Base-by-base conservation (phyloP, 1,284 basidiomycete species). In the Ganoderma resinaceum region DNA sequence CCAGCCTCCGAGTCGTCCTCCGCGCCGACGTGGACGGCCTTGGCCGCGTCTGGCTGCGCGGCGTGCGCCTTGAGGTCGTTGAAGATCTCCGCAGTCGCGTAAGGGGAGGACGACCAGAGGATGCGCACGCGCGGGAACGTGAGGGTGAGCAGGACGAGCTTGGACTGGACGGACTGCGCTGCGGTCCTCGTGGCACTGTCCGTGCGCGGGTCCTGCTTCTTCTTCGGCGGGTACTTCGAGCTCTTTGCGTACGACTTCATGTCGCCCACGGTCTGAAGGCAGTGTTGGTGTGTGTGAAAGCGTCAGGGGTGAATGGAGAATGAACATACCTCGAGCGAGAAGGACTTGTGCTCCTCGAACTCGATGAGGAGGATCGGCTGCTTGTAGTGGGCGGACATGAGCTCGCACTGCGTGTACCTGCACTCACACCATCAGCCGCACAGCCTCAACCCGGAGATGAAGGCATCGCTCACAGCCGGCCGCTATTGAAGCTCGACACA, bases 51-150 rank as follows among this genome's bases (percentile, higher is more conserved):
- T 0, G 97, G 98, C 78, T 99, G 96, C 0, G 89, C 82, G 64
- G 90, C 88, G 72, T 93, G 91, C 23, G 84, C 76, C 79, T 99
- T 99, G 37, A 99, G 89, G 76, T 99, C 97, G 58, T 89, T 90
- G 82, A 99, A 97, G 66, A 99, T 96, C 72, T 96, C 92, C 0
- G 96, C 89, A 0, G 95, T 97, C 33, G 95, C 92, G 75, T 95
- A 95, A 0, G 98, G 96, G 1, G 96, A 98, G 2, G 95, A 96
- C 0, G 96, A 97, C 98, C 97, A 99, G 76, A 99, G 94, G 76
- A 99, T 93, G 40, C 95, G 91, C 2, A 99, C 83, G 23, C 95
- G 91, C 0, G 96, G 96, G 78, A 99, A 99, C 12, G 94, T 87
- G 12, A 98, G 87, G 0, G 94, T 93, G 1, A 99, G 88, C 14